Conservation (phyloP, 75 land plant genomes). For the Cryptomeria japonica region DNA sequence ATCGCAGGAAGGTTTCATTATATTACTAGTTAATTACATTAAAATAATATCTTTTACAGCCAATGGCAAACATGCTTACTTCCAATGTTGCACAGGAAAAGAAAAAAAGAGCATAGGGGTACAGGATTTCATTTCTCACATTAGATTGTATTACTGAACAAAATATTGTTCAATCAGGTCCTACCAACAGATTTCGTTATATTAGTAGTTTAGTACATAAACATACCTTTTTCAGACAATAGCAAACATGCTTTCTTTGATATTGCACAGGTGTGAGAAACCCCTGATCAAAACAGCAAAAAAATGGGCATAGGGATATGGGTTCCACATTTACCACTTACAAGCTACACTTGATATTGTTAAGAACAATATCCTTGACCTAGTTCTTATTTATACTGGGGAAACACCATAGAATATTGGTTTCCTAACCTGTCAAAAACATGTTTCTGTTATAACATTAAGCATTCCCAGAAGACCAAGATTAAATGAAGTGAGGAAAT, state of each 20-base stretch:
- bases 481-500: neutral
- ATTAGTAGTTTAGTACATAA: neutral
- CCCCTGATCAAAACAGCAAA: neutral
- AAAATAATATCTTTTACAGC: neutral
- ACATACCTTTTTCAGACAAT: neutral
- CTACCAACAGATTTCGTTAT: neutral
- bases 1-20: too few relatives aligned
- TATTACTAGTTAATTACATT: neutral
- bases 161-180: neutral
- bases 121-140: neutral
- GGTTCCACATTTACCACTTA: neutral
- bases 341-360: neutral
- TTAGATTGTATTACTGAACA: neutral
- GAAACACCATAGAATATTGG: neutral
- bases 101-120: too few relatives aligned
- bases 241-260: neutral
- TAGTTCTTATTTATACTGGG: neutral
- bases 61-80: neutral
- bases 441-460: neutral
- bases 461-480: neutral
- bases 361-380: neutral
- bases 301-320: neutral
- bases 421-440: neutral
- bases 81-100: neutral
- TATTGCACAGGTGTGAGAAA: neutral